Evolutionary conservation across 495 filamentous ascomycete species (phyloP).

Genomic region (Sphaerosporella brunnea): DNA sequence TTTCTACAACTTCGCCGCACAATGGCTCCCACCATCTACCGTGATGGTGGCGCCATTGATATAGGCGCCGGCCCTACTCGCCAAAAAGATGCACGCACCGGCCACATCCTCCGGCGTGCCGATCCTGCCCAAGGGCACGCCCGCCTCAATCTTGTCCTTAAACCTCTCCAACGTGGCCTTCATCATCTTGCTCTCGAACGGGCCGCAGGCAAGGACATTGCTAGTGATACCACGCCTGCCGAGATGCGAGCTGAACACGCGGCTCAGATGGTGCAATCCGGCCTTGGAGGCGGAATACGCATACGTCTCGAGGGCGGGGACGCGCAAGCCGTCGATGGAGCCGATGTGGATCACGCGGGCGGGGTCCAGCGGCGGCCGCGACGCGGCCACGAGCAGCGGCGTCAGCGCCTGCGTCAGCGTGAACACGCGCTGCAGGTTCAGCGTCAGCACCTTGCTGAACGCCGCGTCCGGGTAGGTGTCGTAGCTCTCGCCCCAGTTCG

Average conservation of each 20-base stretch:
- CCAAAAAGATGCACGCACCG: constrained; percentile 57
- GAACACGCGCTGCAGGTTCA: constrained; percentile 68
- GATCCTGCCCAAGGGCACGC: constrained; percentile 53
- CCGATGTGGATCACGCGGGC: constrained; percentile 61
- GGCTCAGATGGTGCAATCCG: constrained; percentile 51
- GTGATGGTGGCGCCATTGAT: constrained; percentile 62
- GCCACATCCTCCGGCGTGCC: constrained; percentile 56
- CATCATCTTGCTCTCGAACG: constrained; percentile 78
- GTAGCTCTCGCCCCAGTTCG: constrained; percentile 51
- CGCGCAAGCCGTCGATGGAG: constrained; percentile 48
- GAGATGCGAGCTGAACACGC: constrained; percentile 53
- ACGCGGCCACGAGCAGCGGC: constrained; percentile 43
- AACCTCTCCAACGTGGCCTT: constrained; percentile 44
- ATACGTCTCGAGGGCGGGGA: constrained; percentile 51
- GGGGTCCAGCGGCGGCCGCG: constrained; percentile 31
- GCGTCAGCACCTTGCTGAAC: constrained; percentile 54
- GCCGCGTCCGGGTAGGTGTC: constrained; percentile 51
- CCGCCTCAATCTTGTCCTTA: constrained; percentile 42
- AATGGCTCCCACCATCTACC: constrained; percentile 48
- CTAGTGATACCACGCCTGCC: constrained; percentile 54
- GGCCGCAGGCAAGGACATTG: constrained; percentile 60
- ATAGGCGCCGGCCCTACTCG: constrained; percentile 51
- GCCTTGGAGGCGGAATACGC: constrained; percentile 60
- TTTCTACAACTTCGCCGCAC: constrained; percentile 38
- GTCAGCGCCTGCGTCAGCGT: constrained; percentile 57